Conservation (phyloP, 1,284 basidiomycete genomes). For the Earliella scabrosa region DNA sequence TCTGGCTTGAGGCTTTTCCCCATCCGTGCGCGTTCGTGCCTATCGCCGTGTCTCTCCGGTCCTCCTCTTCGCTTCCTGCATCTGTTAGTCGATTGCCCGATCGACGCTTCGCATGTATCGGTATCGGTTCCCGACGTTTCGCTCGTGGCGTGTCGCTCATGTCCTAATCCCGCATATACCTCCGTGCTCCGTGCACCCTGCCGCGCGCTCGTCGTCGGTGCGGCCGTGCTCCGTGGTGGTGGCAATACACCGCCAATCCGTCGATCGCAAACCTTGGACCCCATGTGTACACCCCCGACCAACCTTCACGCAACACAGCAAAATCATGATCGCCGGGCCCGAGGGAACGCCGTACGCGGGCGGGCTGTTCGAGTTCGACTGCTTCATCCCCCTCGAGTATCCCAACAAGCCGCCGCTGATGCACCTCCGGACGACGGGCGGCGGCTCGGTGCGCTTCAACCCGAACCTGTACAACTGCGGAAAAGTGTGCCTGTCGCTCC, state of each 20-base stretch:
- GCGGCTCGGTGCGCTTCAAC: conserved; percentile 55
- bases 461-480: conserved; percentile 56
- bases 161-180: no score
- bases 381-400: conserved; percentile 55
- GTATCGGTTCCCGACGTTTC: no score
- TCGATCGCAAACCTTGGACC: no score
- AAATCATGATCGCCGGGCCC: conserved; percentile 60
- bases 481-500: conserved; percentile 56
- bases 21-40: neutral
- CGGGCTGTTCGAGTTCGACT: conserved; percentile 63
- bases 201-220: no score
- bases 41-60: neutral
- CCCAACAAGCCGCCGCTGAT: conserved; percentile 49
- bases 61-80: neutral
- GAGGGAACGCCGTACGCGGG: conserved; percentile 57
- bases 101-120: no score
- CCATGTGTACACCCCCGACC: no score
- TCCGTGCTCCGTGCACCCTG: no score
- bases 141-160: no score
- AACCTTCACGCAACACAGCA: conserved; percentile 35
- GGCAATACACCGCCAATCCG: no score
- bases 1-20: neutral
- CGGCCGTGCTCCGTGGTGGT: no score
- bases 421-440: conserved; percentile 56
- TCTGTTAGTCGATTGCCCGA: conserved; percentile 1